Evolutionary conservation across 1,139 yeast species (phyloP), one percentile per base, ranked within the genome.

Genomic region (Suhomyces maxii): DNA sequence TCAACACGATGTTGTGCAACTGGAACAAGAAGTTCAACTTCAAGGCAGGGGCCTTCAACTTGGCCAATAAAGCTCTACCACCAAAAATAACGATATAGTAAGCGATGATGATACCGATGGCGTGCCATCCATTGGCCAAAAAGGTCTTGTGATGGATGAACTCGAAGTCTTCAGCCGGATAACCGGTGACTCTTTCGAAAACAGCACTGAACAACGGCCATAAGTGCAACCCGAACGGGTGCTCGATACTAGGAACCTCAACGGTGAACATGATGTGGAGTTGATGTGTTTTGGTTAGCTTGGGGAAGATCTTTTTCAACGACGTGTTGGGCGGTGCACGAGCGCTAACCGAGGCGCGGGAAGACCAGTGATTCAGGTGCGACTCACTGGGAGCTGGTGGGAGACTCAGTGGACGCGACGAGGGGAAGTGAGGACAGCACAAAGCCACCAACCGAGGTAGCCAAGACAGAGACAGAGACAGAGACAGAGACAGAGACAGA

Each of bases 51-150:
- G 82, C 71, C 42, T 76, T 73, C 36, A 76, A 58, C 42, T 71
- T 70, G 55, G 76, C 77, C 57, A 75, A 69, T 44, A 80, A 64
- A 39, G 59, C 65, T 41, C 76, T 70, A 48, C 98, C 97, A 51
- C 96, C 91, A 62, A 91, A 89, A 57, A 93, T 87, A 48, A 88
- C 76, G 44, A 82, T 69, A 67, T 93, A 93, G 74, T 93, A 93
- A 25, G 72, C 68, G 46, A 89, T 80, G 51, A 78, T 76, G 51
- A 83, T 79, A 37, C 79, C 74, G 44, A 86, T 67, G 36, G 89
- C 91, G 54, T 82, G 84, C 55, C 64, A 82, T 60, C 83, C 87
- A 66, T 78, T 82, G 39, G 88, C 88, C 67, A 86, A 67, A 54
- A 83, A 80, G 2, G 95, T 88, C 53, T 77, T 64, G 61, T 82